Base-by-base conservation (phyloP, 441 rosid species). In the Populus hybrid region DNA sequence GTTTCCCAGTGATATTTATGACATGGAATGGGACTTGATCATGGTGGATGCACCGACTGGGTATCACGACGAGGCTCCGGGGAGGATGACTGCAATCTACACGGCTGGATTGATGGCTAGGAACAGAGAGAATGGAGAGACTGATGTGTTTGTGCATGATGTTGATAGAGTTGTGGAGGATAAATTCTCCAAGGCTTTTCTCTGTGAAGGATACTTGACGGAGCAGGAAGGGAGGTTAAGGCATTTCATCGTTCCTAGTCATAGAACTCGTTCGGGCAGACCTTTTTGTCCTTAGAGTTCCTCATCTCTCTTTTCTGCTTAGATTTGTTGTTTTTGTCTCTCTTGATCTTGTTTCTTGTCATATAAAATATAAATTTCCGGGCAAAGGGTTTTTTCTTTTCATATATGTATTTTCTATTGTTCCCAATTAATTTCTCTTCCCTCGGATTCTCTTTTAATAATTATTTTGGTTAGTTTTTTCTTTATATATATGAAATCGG, bases 11-110 rank as follows among this genome's bases (percentile, higher is more conserved):
- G 91, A 90, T 32, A 88, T 94, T 24, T 93, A 92, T 65, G 93
- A 91, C 67, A 84, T 78, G 20, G 84, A 82, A 61, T 94, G 99
- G 97, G 97, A 94, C 75, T 73, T 94, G 75, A 94, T 94, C 16
- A 94, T 94, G 99, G 98, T 93, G 3, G 97, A 94, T 30, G 98
- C 99, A 2, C 99, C 96, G 0, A 95, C 96, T 0, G 99, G 99
- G 24, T 95, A 95, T 82, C 88, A 89, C 5, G 91, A 91, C 16
- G 94, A 93, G 78, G 97, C 99, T 2, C 99, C 98, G 0, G 99
- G 99, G 84, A 87, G 99, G 77, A 95, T 95, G 99, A 90, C 88
- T 0, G 90, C 97, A 0, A 95, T 95, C 46, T 93, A 91, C 81
- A 93, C 98, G 0, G 94, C 95, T 0, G 98, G 99, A 26, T 83